A percentile compares a stretch with the other conserved stretches of the same genome.
Conservation (phyloP, 768 basidiomycete genomes). For the Hydnomerulius pinastri region DNA sequence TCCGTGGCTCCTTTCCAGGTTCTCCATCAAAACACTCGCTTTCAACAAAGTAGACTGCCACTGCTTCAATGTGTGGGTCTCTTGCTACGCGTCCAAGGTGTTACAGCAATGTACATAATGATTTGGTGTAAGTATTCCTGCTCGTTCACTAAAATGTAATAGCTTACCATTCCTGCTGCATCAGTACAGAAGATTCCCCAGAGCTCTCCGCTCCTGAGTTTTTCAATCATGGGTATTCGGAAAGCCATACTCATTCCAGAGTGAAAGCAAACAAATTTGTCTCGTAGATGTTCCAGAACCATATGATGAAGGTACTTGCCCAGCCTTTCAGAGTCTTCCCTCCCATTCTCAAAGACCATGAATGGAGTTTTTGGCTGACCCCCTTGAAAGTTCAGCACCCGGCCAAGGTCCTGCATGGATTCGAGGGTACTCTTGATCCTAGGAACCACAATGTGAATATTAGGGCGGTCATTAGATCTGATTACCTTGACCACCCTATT, state of each 20-base stretch:
- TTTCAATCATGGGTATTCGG: constrained; percentile 2
- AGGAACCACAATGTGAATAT: constrained; percentile 30
- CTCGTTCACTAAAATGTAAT: background rate
- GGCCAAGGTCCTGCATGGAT: no score
- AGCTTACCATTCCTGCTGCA: constrained; percentile 38
- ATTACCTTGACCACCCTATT: constrained; percentile 13
- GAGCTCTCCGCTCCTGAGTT: constrained; percentile 13
- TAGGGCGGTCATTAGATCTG: constrained; percentile 34
- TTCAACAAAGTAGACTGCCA: constrained; percentile 17
- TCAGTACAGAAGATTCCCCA: constrained; percentile 34
- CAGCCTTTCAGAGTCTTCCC: background rate
- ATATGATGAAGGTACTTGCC: background rate
- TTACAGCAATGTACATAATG: constrained; percentile 15
- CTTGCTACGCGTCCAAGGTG: constrained; percentile 12
- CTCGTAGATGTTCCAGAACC: background rate
- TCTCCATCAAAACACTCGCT: constrained; percentile 11
- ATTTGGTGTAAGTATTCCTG: background rate
- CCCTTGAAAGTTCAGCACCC: background rate
- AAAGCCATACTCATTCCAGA: constrained; percentile 20
- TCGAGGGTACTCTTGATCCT: constrained; percentile 14
- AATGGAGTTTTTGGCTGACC: background rate
- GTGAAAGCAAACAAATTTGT: constrained; percentile 28
- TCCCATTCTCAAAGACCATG: no score
- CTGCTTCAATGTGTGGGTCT: constrained; percentile 1
- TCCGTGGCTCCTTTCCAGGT: background rate